Evolutionary conservation across 495 filamentous ascomycete genomes (phyloP).

Genomic region (Penicillium lividum): DNA sequence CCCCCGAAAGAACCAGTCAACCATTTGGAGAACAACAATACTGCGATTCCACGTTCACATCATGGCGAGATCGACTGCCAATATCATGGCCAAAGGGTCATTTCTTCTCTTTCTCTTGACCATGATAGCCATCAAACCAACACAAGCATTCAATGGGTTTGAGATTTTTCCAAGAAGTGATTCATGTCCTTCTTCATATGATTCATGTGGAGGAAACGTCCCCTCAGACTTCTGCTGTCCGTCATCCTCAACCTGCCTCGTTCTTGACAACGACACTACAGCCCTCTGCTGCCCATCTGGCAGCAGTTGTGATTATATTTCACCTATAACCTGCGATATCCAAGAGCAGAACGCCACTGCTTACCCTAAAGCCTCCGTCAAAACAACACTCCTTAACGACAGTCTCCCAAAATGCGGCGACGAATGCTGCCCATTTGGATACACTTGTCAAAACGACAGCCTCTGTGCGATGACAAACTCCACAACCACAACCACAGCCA

Average conservation of each 20-base stretch:
- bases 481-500: conserved; percentile 27
- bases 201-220: conserved; percentile 56
- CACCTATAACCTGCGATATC: conserved; percentile 71
- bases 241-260: conserved; percentile 58
- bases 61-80: conserved; percentile 23
- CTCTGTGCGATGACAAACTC: conserved; percentile 45
- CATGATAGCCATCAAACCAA: conserved; percentile 29
- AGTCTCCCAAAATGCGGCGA: conserved; percentile 57
- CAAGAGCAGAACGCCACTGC: conserved; percentile 61
- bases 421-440: conserved; percentile 78
- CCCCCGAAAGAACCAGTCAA: neutral
- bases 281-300: conserved; percentile 76
- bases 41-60: neutral
- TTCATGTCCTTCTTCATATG: conserved; percentile 50
- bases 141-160: conserved; percentile 30
- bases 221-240: conserved; percentile 79
- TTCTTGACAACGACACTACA: conserved; percentile 65
- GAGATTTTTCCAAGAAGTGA: conserved; percentile 35
- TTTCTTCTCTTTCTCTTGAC: conserved; percentile 30
- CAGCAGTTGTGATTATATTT: conserved; percentile 61
- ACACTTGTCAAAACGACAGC: conserved; percentile 56
- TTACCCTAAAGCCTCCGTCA: conserved; percentile 63
- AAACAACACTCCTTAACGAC: conserved; percentile 64
- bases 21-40: neutral
- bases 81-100: conserved; percentile 11